Percentiles rank a stretch among this genome's conserved stretches.
Evolutionary conservation across 768 basidiomycete species (phyloP).

Genomic region (Gymnopilus dilepis): DNA sequence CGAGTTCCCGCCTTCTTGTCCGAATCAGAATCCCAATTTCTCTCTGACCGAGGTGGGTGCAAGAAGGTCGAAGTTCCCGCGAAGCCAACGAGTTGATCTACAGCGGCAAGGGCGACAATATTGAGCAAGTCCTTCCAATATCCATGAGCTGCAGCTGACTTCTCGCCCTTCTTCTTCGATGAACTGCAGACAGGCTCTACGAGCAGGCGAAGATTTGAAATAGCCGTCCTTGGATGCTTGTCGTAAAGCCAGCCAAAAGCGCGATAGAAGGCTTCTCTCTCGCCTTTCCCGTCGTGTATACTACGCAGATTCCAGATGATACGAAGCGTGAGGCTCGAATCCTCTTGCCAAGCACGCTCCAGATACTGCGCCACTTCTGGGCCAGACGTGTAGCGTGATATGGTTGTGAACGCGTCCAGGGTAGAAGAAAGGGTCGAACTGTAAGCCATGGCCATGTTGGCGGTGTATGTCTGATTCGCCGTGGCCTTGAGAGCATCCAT

Average conservation of each 20-base stretch:
- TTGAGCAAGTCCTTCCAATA: constrained; percentile 82
- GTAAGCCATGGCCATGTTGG: constrained; percentile 56
- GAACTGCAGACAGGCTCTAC: constrained; percentile 55
- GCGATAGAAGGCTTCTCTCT: constrained; percentile 65
- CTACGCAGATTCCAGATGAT: constrained; percentile 73
- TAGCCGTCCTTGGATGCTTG: constrained; percentile 72
- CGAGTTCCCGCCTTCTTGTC: constrained; percentile 19
- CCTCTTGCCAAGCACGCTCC: constrained; percentile 59
- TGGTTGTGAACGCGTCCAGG: constrained; percentile 61
- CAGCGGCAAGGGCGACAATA: constrained; percentile 63
- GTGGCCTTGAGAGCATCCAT: constrained; percentile 56
- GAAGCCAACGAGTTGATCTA: constrained; percentile 47
- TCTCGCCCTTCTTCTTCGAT: constrained; percentile 34
- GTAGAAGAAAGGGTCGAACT: constrained; percentile 54
- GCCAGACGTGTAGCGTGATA: constrained; percentile 34
- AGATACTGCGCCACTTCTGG: constrained; percentile 41
- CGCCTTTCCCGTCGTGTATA: constrained; percentile 72
- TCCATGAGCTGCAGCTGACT: constrained; percentile 48
- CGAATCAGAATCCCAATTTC: no score
- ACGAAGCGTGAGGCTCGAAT: constrained; percentile 60
- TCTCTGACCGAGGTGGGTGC: constrained; percentile 31
- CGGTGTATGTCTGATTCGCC: constrained; percentile 51
- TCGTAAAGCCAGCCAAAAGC: constrained; percentile 73
- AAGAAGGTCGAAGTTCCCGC: constrained; percentile 33
- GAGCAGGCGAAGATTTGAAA: constrained; percentile 60